A percentile compares a stretch with the other conserved stretches of the same genome.
phyloP scores from a whole-genome alignment of 495 filamentous ascomycete species.

The Zalerion maritima region DNA sequence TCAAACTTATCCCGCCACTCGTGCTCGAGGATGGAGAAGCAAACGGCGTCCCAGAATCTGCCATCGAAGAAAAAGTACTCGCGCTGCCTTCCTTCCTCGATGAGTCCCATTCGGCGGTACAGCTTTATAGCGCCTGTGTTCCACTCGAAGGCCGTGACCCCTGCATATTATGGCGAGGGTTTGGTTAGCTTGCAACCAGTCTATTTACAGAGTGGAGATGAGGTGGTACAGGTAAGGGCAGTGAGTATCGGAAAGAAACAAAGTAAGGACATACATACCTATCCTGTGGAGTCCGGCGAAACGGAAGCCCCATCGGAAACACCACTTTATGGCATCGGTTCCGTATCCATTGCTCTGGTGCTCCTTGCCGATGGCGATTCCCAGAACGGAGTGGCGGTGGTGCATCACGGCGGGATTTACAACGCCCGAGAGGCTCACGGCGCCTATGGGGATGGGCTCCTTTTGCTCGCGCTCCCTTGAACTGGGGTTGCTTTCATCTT shows the following conservation, averaged over 20 bases:
- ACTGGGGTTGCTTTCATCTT: no score
- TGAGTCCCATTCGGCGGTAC: conserved; percentile 35
- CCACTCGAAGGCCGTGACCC: conserved; percentile 22
- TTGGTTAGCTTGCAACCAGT: no score
- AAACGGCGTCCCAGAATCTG: conserved; percentile 27
- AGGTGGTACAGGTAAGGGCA: no score
- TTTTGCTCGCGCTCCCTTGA: no score
- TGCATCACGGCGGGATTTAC: no score
- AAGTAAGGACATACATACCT: no score
- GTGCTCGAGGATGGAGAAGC: conserved; percentile 29
- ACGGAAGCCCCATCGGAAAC: conserved; percentile 32
- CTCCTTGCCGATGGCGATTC: conserved; percentile 20
- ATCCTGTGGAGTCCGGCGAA: conserved; percentile 32
- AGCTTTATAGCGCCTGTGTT: conserved; percentile 28
- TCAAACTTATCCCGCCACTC: conserved; percentile 26
- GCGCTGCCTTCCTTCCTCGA: conserved; percentile 30
- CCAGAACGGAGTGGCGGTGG: conserved; percentile 28
- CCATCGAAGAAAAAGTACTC: conserved; percentile 28
- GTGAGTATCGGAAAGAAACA: no score
- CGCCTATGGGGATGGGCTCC: no score
- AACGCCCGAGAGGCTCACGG: no score
- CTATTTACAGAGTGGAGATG: no score
- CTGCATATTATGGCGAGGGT: no score
- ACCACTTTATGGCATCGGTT: conserved; percentile 36
- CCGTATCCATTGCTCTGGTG: conserved; percentile 38